Base-by-base conservation (phyloP, 1,284 basidiomycete genomes). In the Marasmius fiardii region DNA sequence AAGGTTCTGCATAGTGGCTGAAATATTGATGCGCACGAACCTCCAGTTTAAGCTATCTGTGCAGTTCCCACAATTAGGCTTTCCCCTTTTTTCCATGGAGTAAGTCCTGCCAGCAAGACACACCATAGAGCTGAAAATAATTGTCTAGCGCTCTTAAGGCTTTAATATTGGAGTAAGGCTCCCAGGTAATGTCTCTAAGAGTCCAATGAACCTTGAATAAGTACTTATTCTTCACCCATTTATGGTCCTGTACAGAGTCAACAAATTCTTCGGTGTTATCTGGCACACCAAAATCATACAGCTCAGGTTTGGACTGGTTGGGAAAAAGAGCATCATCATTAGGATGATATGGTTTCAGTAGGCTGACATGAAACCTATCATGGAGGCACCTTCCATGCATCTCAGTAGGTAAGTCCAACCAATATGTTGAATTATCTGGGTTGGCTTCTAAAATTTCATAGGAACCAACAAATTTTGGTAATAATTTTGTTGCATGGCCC, bases 161-260 rank as follows among this genome's bases (percentile, higher is more conserved):
- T 8, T 45, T 45, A 1, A 56, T 43, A 1, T 33, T 33, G 1
- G 21, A 24, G 18, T 44, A 52, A 1, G 54, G 26, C 44, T 56
- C 39, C 26, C 37, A 35, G 14, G 54, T 56, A 1, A 51, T 5
- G 12, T 56, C 54, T 6, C 54, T 50, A 3, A 56, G 2, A 2
- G 49, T n/a, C 54, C 54, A 56, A 16, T 18, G 43, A 44, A 44
- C 43, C n/a, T n/a, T n/a, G n/a, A n/a, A n/a, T n/a, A n/a, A n/a
- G n/a, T n/a, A n/a, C n/a, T n/a, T n/a, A n/a, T n/a, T 20, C 18
- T 20, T 44, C 8, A 8, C 43, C n/a, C 23, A 20, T 7, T 8
- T 18, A 44, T 44, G 18, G 11, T 18, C n/a, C n/a, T 18, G 43
- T 8, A 20, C 11, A 7, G n/a, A 20, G 18, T 44, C 43, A 18